A percentile compares a stretch with the other conserved stretches of the same genome.
phyloP scores from a whole-genome alignment of 2,329 filamentous ascomycete species.

The Aspergillus melleus region DNA sequence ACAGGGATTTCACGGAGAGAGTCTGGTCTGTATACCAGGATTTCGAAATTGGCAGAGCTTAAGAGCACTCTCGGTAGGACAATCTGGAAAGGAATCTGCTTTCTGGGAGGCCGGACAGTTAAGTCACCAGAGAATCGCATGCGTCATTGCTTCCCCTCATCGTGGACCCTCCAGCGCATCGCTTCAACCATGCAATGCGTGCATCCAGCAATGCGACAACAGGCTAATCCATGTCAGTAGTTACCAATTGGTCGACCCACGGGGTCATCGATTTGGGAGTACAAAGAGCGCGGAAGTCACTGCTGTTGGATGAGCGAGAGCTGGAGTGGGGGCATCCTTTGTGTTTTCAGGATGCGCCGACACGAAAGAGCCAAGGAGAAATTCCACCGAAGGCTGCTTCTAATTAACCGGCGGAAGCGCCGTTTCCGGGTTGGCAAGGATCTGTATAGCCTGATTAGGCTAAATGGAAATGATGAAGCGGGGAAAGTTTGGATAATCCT shows the following conservation, averaged over 20 bases:
- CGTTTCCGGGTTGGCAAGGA: slow-evolving; percentile 1
- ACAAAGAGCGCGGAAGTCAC: not conserved
- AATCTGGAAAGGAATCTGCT: not conserved
- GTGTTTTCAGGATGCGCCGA: not conserved
- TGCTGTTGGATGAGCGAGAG: not conserved
- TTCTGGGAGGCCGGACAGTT: not conserved
- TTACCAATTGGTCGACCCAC: not conserved
- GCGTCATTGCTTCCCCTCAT: slow-evolving; percentile 3
- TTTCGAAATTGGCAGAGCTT: not conserved
- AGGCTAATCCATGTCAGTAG: not conserved
- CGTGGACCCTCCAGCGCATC: not conserved
- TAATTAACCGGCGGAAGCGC: slow-evolving; percentile 8
- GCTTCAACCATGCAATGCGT: not conserved
- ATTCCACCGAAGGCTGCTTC: not conserved
- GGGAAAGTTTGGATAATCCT: not conserved
- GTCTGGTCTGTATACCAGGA: no score
- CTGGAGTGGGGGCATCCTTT: not conserved
- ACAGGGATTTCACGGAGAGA: no score
- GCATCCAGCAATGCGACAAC: not conserved
- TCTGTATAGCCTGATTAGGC: slow-evolving; percentile 1
- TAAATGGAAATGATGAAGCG: slow-evolving; percentile 1
- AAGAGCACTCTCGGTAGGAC: not conserved
- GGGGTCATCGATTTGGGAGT: not conserved
- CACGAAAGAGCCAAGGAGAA: not conserved
- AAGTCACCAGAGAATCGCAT: not conserved